Evolutionary conservation across 192 early-diverging fungal species (phyloP), one percentile per base, ranked within the genome.

Genomic region (Jimgerdemannia flammicorona): DNA sequence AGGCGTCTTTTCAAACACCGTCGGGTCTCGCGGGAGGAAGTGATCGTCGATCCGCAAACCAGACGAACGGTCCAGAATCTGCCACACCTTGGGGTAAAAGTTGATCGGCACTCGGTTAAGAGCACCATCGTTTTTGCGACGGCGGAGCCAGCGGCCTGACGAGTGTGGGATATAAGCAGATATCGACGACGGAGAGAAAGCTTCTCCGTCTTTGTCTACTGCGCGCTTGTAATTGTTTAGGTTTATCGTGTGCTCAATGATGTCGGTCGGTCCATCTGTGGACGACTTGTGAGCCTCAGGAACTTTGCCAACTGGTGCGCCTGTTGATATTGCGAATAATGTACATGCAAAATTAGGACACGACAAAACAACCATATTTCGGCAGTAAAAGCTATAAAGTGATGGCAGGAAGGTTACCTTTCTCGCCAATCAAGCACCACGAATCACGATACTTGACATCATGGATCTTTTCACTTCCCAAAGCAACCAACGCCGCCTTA

Each of bases 61-160:
- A n/a, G 78, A 73, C 17, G 88, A 87, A 17, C 85, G 80, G 14
- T 86, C 88, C 3, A 95, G 80, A n/a, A 95, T 84, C 17, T 83
- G 79, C 90, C 92, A 94, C 3, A 93, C 93, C 44, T 87, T 89
- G 3, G 93, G 87, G 75, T 94, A 96, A 69, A 96, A 96, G 69
- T 90, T 86, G 4, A 77, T 74, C 4, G 95, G 94, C 2, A 93
- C 93, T 43, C 95, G 86, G 79, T 95, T 94, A 40, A 96, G 78
- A 2, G 95, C 91, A 20, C 95, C 95, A 77, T 96, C 95, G 74
- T 95, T 94, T 78, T 90, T 91, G 64, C 95, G 84, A 41, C 93
- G 87, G 6, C 93, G 81, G 70, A 94, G 76, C 93, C 93, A 95
- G 29, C 89, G 80, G 17, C 89, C 89, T 40, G 87, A 78, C 3